Conservation (phyloP, 148 eudicot species). For the Vaccinium corymbosum region DNA sequence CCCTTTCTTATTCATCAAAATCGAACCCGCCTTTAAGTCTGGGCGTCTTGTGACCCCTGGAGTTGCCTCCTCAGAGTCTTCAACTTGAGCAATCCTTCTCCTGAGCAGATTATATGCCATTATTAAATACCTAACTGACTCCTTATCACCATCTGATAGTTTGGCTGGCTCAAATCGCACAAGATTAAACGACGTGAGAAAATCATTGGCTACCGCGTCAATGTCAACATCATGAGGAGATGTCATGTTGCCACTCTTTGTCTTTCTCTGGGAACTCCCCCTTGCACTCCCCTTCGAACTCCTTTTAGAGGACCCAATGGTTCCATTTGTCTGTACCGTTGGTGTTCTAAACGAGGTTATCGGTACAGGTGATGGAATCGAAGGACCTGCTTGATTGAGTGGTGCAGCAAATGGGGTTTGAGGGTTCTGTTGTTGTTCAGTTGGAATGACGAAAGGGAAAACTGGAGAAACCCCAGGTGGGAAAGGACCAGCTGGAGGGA, state of each 20-base stretch:
- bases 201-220: conserved; percentile 26
- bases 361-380: conserved; percentile 53
- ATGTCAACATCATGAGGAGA: conserved; percentile 23
- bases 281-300: conserved; percentile 23
- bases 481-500: conserved; percentile 49
- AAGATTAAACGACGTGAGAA: conserved; percentile 38
- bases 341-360: conserved; percentile 70
- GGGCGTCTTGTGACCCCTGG: conserved; percentile 57
- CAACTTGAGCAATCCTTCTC: conserved; percentile 61
- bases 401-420: conserved; percentile 17
- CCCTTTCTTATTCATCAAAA: conserved; percentile 60
- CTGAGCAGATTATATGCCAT: conserved; percentile 63
- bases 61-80: conserved; percentile 55
- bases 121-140: conserved; percentile 39
- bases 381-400: conserved; percentile 14
- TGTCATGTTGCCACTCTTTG: conserved; percentile 22
- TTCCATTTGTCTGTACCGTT: conserved; percentile 35
- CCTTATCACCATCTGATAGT: conserved; percentile 55
- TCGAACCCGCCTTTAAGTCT: conserved; percentile 50
- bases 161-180: conserved; percentile 35
- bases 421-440: conserved; percentile 15
- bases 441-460: conserved; percentile 36
- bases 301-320: conserved; percentile 39
- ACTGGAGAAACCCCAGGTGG: conserved; percentile 49
- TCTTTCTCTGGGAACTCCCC: conserved; percentile 29